phyloP scores from a whole-genome alignment of 2,329 filamentous ascomycete species.

The Corinectria fuckeliana region DNA sequence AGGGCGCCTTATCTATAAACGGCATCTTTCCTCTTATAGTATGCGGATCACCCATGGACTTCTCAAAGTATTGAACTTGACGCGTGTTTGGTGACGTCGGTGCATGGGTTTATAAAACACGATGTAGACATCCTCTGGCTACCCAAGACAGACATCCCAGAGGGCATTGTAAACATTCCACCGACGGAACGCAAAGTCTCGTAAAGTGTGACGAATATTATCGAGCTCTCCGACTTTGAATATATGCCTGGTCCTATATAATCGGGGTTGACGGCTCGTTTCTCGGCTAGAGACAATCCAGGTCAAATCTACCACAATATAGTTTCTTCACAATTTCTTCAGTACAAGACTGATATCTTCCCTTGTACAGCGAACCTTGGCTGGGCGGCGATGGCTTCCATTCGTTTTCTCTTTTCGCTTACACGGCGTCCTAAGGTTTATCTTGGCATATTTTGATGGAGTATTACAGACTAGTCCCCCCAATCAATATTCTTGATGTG shows the following conservation, averaged over 20 bases:
- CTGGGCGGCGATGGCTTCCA: background rate
- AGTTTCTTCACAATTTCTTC: background rate
- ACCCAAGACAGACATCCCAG: background rate
- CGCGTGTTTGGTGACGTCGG: background rate
- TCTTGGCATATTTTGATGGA: no score
- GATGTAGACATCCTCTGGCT: background rate
- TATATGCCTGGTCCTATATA: background rate
- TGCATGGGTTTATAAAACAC: background rate
- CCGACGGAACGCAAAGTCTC: background rate
- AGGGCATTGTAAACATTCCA: rapidly evolving
- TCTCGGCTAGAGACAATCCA: background rate
- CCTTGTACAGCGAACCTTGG: background rate
- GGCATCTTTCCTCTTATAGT: background rate
- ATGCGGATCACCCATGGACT: background rate
- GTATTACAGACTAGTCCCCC: no score
- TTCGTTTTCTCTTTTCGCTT: background rate
- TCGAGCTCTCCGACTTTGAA: background rate
- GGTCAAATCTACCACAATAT: background rate
- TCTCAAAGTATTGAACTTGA: background rate
- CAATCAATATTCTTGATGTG: no score
- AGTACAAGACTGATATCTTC: background rate
- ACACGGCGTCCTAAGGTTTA: background rate
- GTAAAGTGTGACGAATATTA: background rate
- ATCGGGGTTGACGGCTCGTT: background rate
- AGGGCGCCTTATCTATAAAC: background rate